phyloP scores from a whole-genome alignment of 495 filamentous ascomycete species.

The Durotheca rogersii region DNA sequence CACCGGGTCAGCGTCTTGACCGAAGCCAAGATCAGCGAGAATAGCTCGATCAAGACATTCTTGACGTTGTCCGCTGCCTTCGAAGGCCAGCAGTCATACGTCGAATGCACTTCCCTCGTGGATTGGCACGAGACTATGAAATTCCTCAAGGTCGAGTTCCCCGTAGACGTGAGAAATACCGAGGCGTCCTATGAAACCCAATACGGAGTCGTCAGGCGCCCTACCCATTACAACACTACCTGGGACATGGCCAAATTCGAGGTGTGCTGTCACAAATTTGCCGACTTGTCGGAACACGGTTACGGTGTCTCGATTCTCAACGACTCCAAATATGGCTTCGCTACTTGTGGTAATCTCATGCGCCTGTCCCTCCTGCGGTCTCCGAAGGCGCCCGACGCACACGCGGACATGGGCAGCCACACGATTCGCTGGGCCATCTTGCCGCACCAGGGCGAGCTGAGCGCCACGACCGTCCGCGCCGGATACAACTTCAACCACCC shows the following conservation, averaged over 20 bases:
- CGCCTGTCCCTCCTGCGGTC: conserved; percentile 83
- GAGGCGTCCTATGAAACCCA: conserved; percentile 96
- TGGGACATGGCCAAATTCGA: conserved; percentile 99
- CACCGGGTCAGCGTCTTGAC: conserved; percentile 78
- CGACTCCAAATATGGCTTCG: conserved; percentile 96
- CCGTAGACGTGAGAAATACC: conserved; percentile 86
- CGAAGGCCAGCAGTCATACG: conserved; percentile 62
- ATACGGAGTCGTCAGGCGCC: conserved; percentile 82
- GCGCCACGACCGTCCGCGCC: conserved; percentile 72
- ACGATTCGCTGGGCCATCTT: conserved; percentile 87
- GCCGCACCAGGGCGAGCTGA: conserved; percentile 73
- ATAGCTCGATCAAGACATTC: conserved; percentile 83
- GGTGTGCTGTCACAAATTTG: conserved; percentile 96
- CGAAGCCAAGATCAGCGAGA: conserved; percentile 79
- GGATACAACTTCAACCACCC: conserved; percentile 91
- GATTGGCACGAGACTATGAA: conserved; percentile 96
- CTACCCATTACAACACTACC: conserved; percentile 93
- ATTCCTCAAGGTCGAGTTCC: conserved; percentile 98
- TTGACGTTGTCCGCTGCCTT: conserved; percentile 73
- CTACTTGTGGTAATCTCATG: conserved; percentile 88
- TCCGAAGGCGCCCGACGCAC: conserved; percentile 93
- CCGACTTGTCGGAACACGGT: conserved; percentile 88
- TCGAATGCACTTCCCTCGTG: conserved; percentile 80
- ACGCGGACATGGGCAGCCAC: conserved; percentile 95
- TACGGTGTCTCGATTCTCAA: conserved; percentile 95